phyloP scores from a whole-genome alignment of 164 flowering plant genomes.

The Annona squamosa region DNA sequence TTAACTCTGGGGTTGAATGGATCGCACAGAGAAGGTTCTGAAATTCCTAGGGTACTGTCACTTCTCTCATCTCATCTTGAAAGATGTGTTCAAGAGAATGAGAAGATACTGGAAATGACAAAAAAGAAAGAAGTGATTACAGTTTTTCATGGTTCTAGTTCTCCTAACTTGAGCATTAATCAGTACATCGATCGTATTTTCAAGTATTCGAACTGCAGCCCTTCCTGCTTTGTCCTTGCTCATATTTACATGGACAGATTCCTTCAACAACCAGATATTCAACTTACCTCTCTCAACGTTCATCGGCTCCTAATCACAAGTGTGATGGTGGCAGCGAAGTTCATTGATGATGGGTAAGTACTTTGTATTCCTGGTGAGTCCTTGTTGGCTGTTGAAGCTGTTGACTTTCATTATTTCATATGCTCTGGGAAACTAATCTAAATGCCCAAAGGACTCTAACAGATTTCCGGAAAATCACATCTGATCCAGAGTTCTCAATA shows the following conservation, averaged over 20 bases:
- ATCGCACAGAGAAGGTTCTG: constrained; percentile 26
- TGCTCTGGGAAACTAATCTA: constrained; percentile 74
- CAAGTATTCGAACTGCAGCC: constrained; percentile 80
- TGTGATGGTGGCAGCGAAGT: constrained; percentile 78
- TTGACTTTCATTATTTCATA: constrained; percentile 69
- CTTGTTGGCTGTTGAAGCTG: constrained; percentile 43
- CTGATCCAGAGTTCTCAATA: neutral
- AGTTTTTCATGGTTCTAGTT: constrained; percentile 64
- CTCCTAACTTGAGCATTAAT: constrained; percentile 52
- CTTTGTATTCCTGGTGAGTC: neutral
- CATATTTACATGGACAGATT: constrained; percentile 62
- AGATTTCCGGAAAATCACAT: neutral
- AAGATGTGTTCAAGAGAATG: constrained; percentile 51
- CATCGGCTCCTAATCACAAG: constrained; percentile 84
- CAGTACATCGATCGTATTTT: constrained; percentile 74
- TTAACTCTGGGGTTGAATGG: constrained; percentile 46
- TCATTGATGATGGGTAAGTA: constrained; percentile 79
- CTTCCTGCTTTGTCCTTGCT: constrained; percentile 78
- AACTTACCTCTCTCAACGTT: constrained; percentile 63
- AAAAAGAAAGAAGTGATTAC: constrained; percentile 45
- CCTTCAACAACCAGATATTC: constrained; percentile 31
- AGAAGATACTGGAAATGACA: constrained; percentile 33
- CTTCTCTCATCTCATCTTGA: constrained; percentile 53
- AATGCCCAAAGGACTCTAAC: constrained; percentile 59
- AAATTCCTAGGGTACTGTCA: constrained; percentile 44